Evolutionary conservation across 306 rosid genomes (phyloP).

Genomic region (Acmispon strigosus): DNA sequence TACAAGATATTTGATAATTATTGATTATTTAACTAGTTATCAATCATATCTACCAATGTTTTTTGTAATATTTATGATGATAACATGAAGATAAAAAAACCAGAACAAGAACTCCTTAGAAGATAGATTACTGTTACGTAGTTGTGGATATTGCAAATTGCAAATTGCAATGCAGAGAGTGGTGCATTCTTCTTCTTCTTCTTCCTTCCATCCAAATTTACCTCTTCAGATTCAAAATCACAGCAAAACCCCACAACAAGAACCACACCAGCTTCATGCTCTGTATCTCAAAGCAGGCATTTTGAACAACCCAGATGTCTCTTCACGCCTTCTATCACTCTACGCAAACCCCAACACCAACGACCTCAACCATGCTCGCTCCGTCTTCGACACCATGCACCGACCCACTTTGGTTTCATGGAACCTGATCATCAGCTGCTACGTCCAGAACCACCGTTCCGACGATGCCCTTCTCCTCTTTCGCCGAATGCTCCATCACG

Average conservation of each 20-base stretch:
- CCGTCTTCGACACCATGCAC: conserved; percentile 28
- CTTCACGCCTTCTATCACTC: conserved; percentile 42
- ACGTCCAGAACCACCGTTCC: conserved; percentile 36
- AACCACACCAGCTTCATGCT: conserved; percentile 38
- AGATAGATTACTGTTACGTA: not conserved
- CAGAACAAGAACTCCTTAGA: not conserved
- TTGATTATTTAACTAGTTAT: too few species aligned
- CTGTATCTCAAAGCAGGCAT: conserved; percentile 37
- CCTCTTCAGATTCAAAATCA: not conserved
- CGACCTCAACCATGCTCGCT: conserved; percentile 35
- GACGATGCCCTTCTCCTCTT: conserved; percentile 40
- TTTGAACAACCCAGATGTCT: conserved; percentile 29
- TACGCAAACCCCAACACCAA: conserved; percentile 43
- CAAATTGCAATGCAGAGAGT: conserved; percentile 18
- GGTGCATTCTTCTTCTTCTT: conserved; percentile 1
- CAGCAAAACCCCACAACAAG: conserved; percentile 21
- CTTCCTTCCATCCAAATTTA: not conserved
- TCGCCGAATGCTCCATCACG: conserved; percentile 25
- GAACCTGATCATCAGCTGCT: conserved; percentile 42
- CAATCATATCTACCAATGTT: too few species aligned
- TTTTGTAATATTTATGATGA: too few species aligned
- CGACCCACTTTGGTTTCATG: conserved; percentile 36
- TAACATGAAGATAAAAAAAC: too few species aligned
- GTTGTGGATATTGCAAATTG: not conserved
- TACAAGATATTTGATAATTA: too few species aligned